These are phyloP conservation scores for Arctostaphylos glauca DNA, from an alignment of 148 eudicot species.

Conservation along the genomic window DNA sequence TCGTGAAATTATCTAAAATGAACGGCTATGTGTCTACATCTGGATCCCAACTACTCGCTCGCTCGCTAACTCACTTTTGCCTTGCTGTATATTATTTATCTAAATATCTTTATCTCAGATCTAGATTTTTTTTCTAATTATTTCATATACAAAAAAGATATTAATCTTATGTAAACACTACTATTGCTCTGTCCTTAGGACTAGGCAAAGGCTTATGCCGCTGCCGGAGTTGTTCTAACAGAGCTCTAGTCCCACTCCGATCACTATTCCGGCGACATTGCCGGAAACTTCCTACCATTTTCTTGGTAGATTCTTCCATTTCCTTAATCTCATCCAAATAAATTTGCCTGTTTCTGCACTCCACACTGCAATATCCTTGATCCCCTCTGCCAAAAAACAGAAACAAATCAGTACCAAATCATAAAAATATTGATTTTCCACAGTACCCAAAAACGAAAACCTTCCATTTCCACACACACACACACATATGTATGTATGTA, in stretches of 20 bases:
- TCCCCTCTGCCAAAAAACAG: conserved; percentile 47
- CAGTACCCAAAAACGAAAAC: neutral
- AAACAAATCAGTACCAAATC: neutral
- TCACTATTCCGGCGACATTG: neutral
- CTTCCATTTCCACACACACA: neutral
- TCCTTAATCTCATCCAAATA: conserved; percentile 43
- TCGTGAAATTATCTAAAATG: no score
- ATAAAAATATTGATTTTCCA: neutral
- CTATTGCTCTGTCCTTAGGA: conserved; percentile 11
- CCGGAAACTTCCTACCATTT: conserved; percentile 15
- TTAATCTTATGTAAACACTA: neutral
- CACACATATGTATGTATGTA: no score
- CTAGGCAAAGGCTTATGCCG: conserved; percentile 20
- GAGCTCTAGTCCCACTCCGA: conserved; percentile 34
- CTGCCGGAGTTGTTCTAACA: conserved; percentile 34
- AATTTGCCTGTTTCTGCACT: conserved; percentile 55
- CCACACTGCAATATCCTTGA: conserved; percentile 58
- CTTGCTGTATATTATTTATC: neutral
- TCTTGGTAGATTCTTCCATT: conserved; percentile 25
- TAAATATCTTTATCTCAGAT: neutral
- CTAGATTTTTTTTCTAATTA: neutral
- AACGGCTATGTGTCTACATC: neutral
- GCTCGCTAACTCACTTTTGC: neutral
- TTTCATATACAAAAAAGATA: no score
- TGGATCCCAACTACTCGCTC: neutral